Evolutionary conservation across 1,139 yeast genomes (phyloP), one percentile per base, ranked within the genome.

Genomic region (Debaryomyces sp.): DNA sequence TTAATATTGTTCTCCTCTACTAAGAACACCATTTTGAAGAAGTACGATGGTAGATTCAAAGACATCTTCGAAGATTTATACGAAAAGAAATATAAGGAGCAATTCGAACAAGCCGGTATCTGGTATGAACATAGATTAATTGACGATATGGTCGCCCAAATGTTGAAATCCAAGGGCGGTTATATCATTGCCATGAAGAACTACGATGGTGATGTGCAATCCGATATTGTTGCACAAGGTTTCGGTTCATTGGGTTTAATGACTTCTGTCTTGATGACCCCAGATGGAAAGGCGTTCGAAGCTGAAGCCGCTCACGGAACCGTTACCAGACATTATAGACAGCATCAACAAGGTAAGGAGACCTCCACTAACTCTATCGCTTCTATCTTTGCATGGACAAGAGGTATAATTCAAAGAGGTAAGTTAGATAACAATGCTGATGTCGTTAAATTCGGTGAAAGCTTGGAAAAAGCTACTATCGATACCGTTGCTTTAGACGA

Each of bases 111-210:
- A 46, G 76, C 77, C 44, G 94, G 90, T 23, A 87, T 92, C 68
- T 91, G 96, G 92, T 92, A 89, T 70, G 97, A 92, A 75, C 98
- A 92, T 78, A 84, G 98, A 64, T 79, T 92, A 65, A 92, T 92
- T 59, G 98, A 92, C 71, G 98, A 92, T 68, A 92, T 92, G 98
- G 98, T 92, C 52, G 98, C 98, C 21, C 97, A 92, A 76, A 92
- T 92, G 97, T 76, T 92, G 70, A 92, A 92, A 77, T 89, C 97
- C 46, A 83, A 84, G 68, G 98, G 98, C 61, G 98, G 98, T 13
- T 92, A 81, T 71, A 87, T 92, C 59, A 85, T 92, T 75, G 98
- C 98, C 48, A 82, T 92, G 84, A 92, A 92, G 78, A 92, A 92
- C 77, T 92, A 92, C 72, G 98, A 92, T 67, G 98, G 98, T 69